A percentile compares a stretch with the other conserved stretches of the same genome.
These are phyloP conservation scores for Setomelanomma holmii DNA, from an alignment of 2,329 filamentous ascomycete genomes.

Conservation along the genomic window DNA sequence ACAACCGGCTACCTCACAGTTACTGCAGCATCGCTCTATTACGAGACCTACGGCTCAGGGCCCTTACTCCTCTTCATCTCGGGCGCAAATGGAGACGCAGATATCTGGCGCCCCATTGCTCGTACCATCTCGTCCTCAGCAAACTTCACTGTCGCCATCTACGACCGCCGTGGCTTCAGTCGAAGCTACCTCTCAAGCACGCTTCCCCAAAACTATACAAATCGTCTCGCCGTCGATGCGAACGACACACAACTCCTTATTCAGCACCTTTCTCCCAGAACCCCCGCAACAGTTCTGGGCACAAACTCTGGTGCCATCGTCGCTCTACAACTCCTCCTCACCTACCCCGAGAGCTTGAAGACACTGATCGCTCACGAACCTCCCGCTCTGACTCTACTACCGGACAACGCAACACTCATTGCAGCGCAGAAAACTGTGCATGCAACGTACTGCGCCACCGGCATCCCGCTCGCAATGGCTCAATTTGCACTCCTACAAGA, in stretches of 20 bases:
- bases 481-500: background rate
- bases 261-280: constrained; percentile 8
- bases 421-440: constrained; percentile 7
- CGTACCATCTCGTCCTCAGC: constrained; percentile 13
- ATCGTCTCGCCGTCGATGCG: constrained; percentile 38
- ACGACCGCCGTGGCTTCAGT: constrained; percentile 38
- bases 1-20: constrained; percentile 23
- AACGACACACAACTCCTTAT: constrained; percentile 35
- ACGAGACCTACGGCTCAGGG: constrained; percentile 35
- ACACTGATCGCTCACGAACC: constrained; percentile 22
- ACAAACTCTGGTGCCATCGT: constrained; percentile 25
- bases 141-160: constrained; percentile 36
- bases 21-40: constrained; percentile 35
- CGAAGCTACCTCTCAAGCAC: constrained; percentile 18
- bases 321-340: constrained; percentile 11
- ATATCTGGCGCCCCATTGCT: constrained; percentile 31
- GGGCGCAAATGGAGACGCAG: constrained; percentile 36
- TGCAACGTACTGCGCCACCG: constrained; percentile 14
- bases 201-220: constrained; percentile 28
- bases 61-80: constrained; percentile 42
- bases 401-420: constrained; percentile 1
- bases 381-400: constrained; percentile 13
- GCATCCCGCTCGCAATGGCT: constrained; percentile 14
- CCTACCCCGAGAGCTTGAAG: constrained; percentile 6
- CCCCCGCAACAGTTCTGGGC: constrained; percentile 15